Conservation (phyloP, 345 rosid species). For the Leavenworthia alabamica region DNA sequence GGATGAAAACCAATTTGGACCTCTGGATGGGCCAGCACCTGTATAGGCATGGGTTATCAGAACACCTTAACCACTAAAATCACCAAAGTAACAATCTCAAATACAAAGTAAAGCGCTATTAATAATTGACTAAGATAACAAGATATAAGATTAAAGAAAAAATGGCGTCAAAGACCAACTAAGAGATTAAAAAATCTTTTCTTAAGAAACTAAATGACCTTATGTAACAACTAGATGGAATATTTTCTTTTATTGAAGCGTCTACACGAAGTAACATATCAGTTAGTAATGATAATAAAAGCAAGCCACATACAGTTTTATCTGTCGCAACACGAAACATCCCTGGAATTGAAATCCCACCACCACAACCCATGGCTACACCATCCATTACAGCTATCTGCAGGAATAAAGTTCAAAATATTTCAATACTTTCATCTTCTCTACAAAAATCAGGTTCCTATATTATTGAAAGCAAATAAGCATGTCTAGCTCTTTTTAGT, state of each 20-base stretch:
- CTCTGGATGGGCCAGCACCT: slow-evolving; percentile 77
- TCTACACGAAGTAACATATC: neutral
- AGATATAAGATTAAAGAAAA: neutral
- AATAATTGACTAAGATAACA: neutral
- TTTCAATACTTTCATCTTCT: neutral
- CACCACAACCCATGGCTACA: slow-evolving; percentile 69
- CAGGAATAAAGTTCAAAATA: neutral
- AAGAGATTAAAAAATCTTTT: neutral
- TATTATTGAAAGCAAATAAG: neutral
- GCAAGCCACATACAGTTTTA: slow-evolving; percentile 56
- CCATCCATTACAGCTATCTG: slow-evolving; percentile 86
- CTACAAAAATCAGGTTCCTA: slow-evolving; percentile 1
- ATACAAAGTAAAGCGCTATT: neutral
- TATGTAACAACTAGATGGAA: neutral
- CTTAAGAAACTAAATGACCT: neutral
- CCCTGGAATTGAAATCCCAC: slow-evolving; percentile 67
- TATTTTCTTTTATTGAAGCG: neutral
- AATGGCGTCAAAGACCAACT: neutral
- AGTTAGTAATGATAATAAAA: neutral
- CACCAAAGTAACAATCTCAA: neutral
- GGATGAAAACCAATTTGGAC: slow-evolving; percentile 84
- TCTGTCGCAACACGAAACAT: slow-evolving; percentile 76
- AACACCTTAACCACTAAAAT: slow-evolving; percentile 1
- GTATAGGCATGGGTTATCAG: neutral
- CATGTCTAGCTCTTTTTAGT: neutral